phyloP scores from a whole-genome alignment of 768 basidiomycete species.

The Suillus lakei region DNA sequence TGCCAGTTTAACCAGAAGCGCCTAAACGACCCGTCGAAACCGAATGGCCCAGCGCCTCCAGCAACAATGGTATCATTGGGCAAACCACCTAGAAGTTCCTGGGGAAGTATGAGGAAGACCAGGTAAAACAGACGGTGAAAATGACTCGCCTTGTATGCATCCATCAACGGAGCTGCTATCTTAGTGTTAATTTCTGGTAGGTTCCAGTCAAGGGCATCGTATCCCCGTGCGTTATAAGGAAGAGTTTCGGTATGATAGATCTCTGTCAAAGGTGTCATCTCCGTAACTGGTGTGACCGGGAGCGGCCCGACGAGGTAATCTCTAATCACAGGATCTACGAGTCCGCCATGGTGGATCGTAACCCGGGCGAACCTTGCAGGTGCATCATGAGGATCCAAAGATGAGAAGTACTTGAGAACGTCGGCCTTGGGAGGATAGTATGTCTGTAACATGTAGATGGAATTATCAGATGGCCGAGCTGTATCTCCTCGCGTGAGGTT shows the following conservation, averaged over 20 bases:
- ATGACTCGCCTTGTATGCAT: slow-evolving; percentile 45
- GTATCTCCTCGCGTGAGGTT: slow-evolving; percentile 49
- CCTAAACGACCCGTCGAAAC: slow-evolving; percentile 65
- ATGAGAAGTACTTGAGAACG: slow-evolving; percentile 51
- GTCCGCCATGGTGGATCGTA: slow-evolving; percentile 53
- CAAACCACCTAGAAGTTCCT: slow-evolving; percentile 55
- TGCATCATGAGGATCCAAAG: slow-evolving; percentile 26
- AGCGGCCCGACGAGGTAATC: slow-evolving; percentile 66
- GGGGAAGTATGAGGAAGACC: slow-evolving; percentile 8
- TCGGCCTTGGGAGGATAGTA: slow-evolving; percentile 53
- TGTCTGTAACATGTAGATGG: slow-evolving; percentile 53
- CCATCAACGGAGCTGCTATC: slow-evolving; percentile 41
- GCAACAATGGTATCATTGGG: slow-evolving; percentile 55
- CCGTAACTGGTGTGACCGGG: slow-evolving; percentile 47
- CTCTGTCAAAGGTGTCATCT: slow-evolving; percentile 46
- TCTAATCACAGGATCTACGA: slow-evolving; percentile 43
- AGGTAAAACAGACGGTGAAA: neutral
- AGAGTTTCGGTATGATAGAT: slow-evolving; percentile 58
- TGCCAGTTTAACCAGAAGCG: slow-evolving; percentile 57
- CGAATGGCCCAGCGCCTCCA: slow-evolving; percentile 53
- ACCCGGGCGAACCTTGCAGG: slow-evolving; percentile 52
- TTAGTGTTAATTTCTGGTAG: slow-evolving; percentile 32
- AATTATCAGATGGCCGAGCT: slow-evolving; percentile 50
- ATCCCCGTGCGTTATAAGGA: slow-evolving; percentile 57
- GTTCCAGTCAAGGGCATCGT: slow-evolving; percentile 32